Evolutionary conservation across 2,329 filamentous ascomycete species (phyloP).

Genomic region (Mycocentrospora acerina): DNA sequence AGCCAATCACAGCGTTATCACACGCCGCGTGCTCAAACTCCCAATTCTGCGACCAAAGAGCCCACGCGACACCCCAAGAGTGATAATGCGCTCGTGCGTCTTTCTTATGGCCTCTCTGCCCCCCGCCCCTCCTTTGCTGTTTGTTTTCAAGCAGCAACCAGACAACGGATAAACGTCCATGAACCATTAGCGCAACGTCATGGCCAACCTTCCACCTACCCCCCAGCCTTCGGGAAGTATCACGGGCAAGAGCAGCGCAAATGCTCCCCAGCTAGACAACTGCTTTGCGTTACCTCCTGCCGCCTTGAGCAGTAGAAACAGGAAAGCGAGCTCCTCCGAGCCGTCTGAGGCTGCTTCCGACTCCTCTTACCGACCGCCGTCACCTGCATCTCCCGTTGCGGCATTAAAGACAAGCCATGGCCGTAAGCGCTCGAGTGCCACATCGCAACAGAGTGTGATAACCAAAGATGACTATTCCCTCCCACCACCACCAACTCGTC

Average conservation of each 20-base stretch:
- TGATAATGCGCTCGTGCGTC: slow-evolving; percentile 20
- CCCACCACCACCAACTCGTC: slow-evolving; percentile 87
- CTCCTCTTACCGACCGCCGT: slow-evolving; percentile 54
- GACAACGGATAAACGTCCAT: slow-evolving; percentile 14
- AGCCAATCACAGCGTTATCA: slow-evolving; percentile 23
- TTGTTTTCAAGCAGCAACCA: slow-evolving; percentile 5
- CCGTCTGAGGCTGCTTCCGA: slow-evolving; percentile 52
- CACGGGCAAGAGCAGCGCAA: slow-evolving; percentile 66
- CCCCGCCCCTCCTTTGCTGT: slow-evolving; percentile 10
- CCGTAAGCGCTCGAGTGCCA: slow-evolving; percentile 35
- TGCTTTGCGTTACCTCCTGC: slow-evolving; percentile 77
- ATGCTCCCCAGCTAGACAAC: slow-evolving; percentile 63
- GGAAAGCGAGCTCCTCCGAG: slow-evolving; percentile 48
- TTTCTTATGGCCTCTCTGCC: slow-evolving; percentile 7
- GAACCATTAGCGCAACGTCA: slow-evolving; percentile 41
- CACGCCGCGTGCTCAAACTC: slow-evolving; percentile 19
- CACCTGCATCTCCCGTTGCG: slow-evolving; percentile 42
- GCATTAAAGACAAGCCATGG: slow-evolving; percentile 32
- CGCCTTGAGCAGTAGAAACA: slow-evolving; percentile 57
- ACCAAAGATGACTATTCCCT: slow-evolving; percentile 72
- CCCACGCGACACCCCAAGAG: slow-evolving; percentile 31
- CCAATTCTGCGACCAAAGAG: slow-evolving; percentile 25
- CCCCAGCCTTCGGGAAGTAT: slow-evolving; percentile 81
- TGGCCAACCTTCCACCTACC: slow-evolving; percentile 71
- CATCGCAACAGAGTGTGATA: slow-evolving; percentile 35